phyloP scores from a whole-genome alignment of 2,329 filamentous ascomycete genomes.

The Botrytis sinoallii region DNA sequence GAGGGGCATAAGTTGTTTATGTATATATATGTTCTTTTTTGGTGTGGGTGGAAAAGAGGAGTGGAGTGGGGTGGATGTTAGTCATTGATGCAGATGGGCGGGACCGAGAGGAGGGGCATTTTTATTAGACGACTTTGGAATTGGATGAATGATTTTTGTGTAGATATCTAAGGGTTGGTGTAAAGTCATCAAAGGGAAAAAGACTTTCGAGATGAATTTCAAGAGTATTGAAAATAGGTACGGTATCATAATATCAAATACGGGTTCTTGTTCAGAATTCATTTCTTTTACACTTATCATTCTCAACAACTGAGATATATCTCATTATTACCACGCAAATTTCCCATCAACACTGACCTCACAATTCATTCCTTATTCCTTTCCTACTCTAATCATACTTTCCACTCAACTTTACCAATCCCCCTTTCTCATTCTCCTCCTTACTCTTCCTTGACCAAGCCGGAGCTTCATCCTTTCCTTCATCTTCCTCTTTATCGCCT shows the following conservation, averaged over 20 bases:
- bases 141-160: background rate
- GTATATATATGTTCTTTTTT: fast-evolving
- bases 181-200: background rate
- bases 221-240: background rate
- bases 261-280: background rate
- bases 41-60: background rate
- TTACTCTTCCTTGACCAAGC: conserved; percentile 57
- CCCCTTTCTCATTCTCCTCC: conserved; percentile 54
- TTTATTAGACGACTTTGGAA: background rate
- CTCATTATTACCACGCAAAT: background rate
- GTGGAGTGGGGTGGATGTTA: background rate
- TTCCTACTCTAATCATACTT: conserved; percentile 31
- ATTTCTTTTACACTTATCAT: background rate
- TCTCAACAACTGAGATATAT: background rate
- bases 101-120: background rate
- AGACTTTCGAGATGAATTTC: background rate
- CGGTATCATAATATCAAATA: background rate
- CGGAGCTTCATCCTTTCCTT: conserved; percentile 57
- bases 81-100: background rate
- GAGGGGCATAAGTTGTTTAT: fast-evolving
- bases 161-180: background rate
- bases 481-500: conserved; percentile 60
- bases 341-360: background rate
- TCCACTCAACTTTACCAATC: conserved; percentile 48
- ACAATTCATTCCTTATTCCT: background rate